Base-by-base conservation (phyloP, 2,329 filamentous ascomycete genomes). In the Botrytis galanthina region DNA sequence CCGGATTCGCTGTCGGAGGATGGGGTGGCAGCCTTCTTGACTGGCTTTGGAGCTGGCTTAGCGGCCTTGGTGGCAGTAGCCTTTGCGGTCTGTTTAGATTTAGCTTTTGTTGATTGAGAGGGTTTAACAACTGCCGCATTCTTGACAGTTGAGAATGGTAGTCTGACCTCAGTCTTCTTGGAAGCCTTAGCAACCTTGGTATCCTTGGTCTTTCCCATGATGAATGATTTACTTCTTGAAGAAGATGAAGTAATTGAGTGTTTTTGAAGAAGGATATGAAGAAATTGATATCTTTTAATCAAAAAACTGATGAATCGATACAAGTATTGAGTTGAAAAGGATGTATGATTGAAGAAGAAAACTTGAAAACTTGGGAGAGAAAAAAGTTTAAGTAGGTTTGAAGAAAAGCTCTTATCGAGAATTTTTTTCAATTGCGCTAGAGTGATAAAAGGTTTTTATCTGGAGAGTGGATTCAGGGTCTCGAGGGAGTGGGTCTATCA, bases 31-130 rank as follows among this genome's bases (percentile, higher is more conserved):
- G 81, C 80, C 83, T 87, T 87, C 64, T 76, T 74, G 70, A 74
- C 76, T 59, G 75, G 72, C 84, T 87, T 72, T 54, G 71, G 26
- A 20, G 71, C 54, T 60, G 71, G 51, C 70, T 71, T 71, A 10
- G 62, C 54, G 44, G 78, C 74, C 73, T 80, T 84, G 78, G 80
- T 80, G 59, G 81, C 82, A 54, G 81, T 81, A 67, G 82, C 84
- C 87, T 92, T 92, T 78, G 89, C 89, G 73, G 88, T 81, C 76
- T 90, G 86, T 86, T 92, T 92, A 79, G 89, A 87, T 85, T 92
- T 92, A 75, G 86, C 84, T 84, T 90, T 91, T 81, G 89, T 83
- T 77, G 87, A 87, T 82, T 91, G 86, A 75, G 88, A 85, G 71
- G 90, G 81, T 86, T 94, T 94, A 84, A 87, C 88, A 79, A 93